Evolutionary conservation across 1,284 basidiomycete genomes (phyloP), one percentile per base, ranked within the genome.

Genomic region (Austropuccinia psidii): DNA sequence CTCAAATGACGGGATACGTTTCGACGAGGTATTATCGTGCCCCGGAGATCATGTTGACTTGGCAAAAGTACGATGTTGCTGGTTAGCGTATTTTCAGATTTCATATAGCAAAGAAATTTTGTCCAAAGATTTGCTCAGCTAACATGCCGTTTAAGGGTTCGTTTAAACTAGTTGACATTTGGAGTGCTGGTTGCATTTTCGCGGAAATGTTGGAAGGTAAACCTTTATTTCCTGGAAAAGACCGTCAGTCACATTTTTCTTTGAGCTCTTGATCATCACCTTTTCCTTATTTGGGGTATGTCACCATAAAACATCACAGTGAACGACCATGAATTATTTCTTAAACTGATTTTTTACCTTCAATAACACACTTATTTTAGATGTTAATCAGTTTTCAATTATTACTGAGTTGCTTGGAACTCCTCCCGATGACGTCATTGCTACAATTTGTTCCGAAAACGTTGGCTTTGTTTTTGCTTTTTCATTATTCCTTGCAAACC

Each of bases 11-110:
- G 4, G 96, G 96, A 76, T 99, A 98, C 81, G 95, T 98, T 76
- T 98, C 94, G 75, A 99, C 95, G 74, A 86, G 96, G 78, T 98
- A 98, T 84, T 98, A 99, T 83, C 90, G 96, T 69, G 96, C 95
- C 3, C 95, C 95, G 7, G 95, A 99, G 83, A 98, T 99, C 84
- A 99, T 99, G 96, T 86, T 99, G 80, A 99, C 95, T 57, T 98
- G 96, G 96, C 95, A 98, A 82, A 98, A 98, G 84, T 98, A 98
- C 84, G 96, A 98, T 81, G 95, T 98, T 72, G 96, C 93, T 31
- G 84, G 84, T 84, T 75, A 77, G 82, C 82, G 5, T 9, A 24
- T 13, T 47, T n/a, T 37, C 19, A 9, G 24, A 41, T 13, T 65
- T 0, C 17, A 24, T 39, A 27, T 31, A 4, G 7, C 13, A 7